These are phyloP conservation scores for Shiraia bambusicola DNA, from an alignment of 2,329 filamentous ascomycete species.

Conservation along the genomic window DNA sequence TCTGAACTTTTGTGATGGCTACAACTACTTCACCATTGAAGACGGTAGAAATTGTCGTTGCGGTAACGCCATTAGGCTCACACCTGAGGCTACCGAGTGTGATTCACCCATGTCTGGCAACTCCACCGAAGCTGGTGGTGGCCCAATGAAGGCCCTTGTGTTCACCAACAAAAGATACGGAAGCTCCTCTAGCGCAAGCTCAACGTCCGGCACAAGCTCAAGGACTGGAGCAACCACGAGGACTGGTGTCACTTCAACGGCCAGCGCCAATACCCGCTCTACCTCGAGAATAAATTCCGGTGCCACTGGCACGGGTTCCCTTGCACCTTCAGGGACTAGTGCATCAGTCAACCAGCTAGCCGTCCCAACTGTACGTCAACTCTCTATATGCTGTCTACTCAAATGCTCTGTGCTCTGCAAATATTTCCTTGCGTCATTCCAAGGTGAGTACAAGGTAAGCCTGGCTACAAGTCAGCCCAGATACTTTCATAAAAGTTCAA, in stretches of 20 bases:
- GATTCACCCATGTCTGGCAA: background rate
- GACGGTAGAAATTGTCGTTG: slow-evolving; percentile 2
- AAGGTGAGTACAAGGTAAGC: slow-evolving; percentile 3
- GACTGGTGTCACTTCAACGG: too few species aligned
- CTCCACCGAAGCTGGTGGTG: slow-evolving; percentile 1
- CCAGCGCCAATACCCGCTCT: too few species aligned
- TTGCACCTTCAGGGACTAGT: too few species aligned
- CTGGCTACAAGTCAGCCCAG: background rate
- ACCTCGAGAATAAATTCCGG: too few species aligned
- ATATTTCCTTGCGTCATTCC: background rate
- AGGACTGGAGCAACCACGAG: too few species aligned
- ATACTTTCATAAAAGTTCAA: background rate
- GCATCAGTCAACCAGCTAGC: too few species aligned
- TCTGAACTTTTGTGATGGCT: background rate
- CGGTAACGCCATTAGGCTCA: background rate
- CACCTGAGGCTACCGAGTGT: background rate
- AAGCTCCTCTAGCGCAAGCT: too few species aligned
- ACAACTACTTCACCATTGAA: slow-evolving; percentile 1
- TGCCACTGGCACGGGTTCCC: too few species aligned
- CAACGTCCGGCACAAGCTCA: too few species aligned
- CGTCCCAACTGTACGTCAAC: background rate
- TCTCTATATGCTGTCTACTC: slow-evolving; percentile 2
- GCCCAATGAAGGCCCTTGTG: background rate
- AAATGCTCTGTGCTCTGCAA: slow-evolving; percentile 5
- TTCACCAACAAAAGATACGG: background rate